Conservation (phyloP, 306 rosid species). For the Gillenia trifoliata region DNA sequence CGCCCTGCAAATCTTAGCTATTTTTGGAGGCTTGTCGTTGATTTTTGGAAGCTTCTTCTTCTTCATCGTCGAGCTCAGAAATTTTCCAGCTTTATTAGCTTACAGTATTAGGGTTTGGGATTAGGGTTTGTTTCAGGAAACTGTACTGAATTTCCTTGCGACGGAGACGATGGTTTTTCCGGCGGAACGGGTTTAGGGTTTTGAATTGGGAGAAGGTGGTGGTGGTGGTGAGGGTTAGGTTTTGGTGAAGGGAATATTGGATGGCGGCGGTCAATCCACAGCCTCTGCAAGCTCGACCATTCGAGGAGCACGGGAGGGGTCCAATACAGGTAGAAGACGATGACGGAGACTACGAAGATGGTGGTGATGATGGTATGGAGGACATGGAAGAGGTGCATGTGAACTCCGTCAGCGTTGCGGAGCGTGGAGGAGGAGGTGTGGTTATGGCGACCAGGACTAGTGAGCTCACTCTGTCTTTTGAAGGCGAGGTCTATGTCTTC, state of each 20-base stretch:
- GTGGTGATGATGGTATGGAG: conserved; percentile 52
- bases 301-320: conserved; percentile 36
- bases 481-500: conserved; percentile 94
- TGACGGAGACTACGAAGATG: conserved; percentile 49
- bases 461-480: conserved; percentile 94
- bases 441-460: conserved; percentile 62
- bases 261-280: conserved; percentile 76
- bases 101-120: neutral
- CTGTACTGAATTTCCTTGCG: neutral
- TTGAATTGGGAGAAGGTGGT: conserved; percentile 17
- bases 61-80: conserved; percentile 18
- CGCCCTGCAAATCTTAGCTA: conserved; percentile 30
- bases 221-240: conserved; percentile 5
- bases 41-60: conserved; percentile 35
- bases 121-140: conserved; percentile 12
- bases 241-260: neutral
- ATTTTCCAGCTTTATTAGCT: neutral
- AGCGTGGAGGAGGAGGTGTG: conserved; percentile 26
- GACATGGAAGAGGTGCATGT: conserved; percentile 47
- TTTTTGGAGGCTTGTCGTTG: conserved; percentile 5
- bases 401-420: conserved; percentile 44
- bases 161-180: conserved; percentile 12
- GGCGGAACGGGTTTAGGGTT: conserved; percentile 56
- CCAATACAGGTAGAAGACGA: conserved; percentile 38
- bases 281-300: conserved; percentile 60